These are phyloP conservation scores for Lojkania enalia DNA, from an alignment of 2,329 filamentous ascomycete species.

Conservation along the genomic window DNA sequence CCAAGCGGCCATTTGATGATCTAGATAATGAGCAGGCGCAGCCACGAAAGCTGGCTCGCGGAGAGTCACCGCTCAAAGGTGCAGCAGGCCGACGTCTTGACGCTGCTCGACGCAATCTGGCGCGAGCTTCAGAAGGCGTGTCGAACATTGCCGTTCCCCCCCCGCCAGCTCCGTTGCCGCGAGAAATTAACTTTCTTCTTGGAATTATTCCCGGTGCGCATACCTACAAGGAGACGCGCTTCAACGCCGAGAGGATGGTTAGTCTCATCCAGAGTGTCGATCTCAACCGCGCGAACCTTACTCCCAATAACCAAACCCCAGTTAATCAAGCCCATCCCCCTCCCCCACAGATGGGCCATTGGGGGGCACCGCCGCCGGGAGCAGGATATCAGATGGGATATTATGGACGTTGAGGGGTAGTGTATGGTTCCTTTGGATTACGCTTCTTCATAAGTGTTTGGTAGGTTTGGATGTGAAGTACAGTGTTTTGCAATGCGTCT, in stretches of 20 bases:
- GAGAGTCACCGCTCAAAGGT: constrained; percentile 91
- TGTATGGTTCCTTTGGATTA: too few relatives aligned
- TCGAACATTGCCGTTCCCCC: constrained; percentile 28
- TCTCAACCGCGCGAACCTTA: constrained; percentile 1
- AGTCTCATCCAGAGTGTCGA: constrained; percentile 65
- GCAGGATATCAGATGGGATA: constrained; percentile 5
- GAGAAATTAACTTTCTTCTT: constrained; percentile 59
- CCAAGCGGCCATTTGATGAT: constrained; percentile 52
- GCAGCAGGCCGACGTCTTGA: constrained; percentile 83
- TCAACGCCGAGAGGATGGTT: constrained; percentile 73
- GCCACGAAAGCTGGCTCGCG: constrained; percentile 83
- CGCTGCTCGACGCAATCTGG: constrained; percentile 63
- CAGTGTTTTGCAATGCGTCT: too few relatives aligned
- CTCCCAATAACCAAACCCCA: constrained; percentile 5
- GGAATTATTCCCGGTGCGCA: constrained; percentile 75
- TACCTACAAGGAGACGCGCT: constrained; percentile 70
- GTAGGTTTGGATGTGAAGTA: too few relatives aligned
- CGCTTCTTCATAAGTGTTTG: too few relatives aligned
- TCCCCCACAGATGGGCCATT: constrained; percentile 3
- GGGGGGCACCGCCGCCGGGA: constrained; percentile 5
- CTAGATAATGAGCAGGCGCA: constrained; percentile 77
- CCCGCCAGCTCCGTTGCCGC: constrained; percentile 69
- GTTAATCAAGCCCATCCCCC: constrained; percentile 5
- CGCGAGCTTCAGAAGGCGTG: constrained; percentile 24
- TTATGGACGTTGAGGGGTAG: too few relatives aligned